Evolutionary conservation across 768 basidiomycete genomes (phyloP), one percentile per base, ranked within the genome.

Genomic region (Dioszegia hungarica): DNA sequence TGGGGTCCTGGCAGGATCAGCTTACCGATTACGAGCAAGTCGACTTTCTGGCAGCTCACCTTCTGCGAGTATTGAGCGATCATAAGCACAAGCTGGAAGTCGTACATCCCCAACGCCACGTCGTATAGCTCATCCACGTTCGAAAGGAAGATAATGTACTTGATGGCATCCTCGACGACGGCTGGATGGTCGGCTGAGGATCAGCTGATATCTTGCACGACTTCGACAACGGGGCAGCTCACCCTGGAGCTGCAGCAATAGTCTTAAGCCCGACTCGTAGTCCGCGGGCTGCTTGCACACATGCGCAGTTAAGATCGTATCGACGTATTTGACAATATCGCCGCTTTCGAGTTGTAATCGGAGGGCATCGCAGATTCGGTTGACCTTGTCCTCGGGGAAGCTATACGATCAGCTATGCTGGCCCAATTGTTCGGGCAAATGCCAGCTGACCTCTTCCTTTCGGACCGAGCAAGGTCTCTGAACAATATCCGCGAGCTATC

Each of bases 61-160:
- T 94, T 95, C 74, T 98, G 93, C 44, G 94, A 88, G 68, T 95
- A 87, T 72, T 98, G 95, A 0, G 95, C 93, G 38, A 99, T 84
- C 86, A 98, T 86, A 22, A 98, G 79, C 6, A 97, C 94, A 17
- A 99, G 79, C 27, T 89, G 86, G 78, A 98, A 98, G 76, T 99
- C 92, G 70, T 99, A 99, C 92, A 98, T 98, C 19, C 95, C 95
- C 29, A 99, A 82, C 1, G 95, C 95, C 11, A 89, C 88, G 73
- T 98, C 86, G 77, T 94, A 98, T 3, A 99, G 81, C 41, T 81
- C 81, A 66, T 98, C 85, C 0, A 91, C 91, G 64, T 98, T 90
- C 19, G 91, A 90, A 29, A 99, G 83, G 81, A 98, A 99, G 74
- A 98, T 97, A 73, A 98, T 87, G 70, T 98, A 99, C 72, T 93